phyloP scores from a whole-genome alignment of 805 yeast genomes.

The Ogataea ganodermae region DNA sequence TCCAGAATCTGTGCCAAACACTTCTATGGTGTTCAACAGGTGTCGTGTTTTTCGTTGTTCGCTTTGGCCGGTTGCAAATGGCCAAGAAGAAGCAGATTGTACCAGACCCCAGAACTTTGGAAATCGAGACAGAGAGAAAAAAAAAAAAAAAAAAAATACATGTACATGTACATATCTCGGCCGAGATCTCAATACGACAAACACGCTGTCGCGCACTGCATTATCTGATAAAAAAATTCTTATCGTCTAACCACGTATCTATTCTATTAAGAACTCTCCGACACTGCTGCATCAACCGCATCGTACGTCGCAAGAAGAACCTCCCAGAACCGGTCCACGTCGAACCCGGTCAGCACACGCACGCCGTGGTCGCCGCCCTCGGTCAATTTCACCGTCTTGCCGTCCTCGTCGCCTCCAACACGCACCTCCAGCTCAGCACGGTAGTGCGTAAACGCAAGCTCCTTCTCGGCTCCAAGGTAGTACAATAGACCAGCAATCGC shows the following conservation, averaged over 20 bases:
- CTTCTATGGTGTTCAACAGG: not conserved
- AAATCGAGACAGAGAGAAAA: not conserved
- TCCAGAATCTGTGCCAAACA: no score
- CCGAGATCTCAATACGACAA: slow-evolving; percentile 3
- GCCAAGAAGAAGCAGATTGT: no score
- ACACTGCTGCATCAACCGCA: slow-evolving; percentile 34
- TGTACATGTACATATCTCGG: not conserved
- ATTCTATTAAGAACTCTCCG: not conserved
- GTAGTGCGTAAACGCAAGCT: slow-evolving; percentile 25
- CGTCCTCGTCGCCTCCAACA: slow-evolving; percentile 33
- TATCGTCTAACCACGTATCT: not conserved
- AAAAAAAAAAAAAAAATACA: not conserved
- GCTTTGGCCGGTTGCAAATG: no score
- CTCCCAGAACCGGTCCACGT: slow-evolving; percentile 49
- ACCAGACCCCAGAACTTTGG: no score
- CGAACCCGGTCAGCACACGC: slow-evolving; percentile 41
- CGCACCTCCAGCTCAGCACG: slow-evolving; percentile 21
- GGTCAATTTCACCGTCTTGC: slow-evolving; percentile 24
- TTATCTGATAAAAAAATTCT: slow-evolving; percentile 1
- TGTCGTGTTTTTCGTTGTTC: no score
- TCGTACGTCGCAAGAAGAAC: slow-evolving; percentile 41
- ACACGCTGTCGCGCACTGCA: not conserved
- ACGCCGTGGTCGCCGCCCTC: slow-evolving; percentile 34
- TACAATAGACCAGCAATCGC: slow-evolving; percentile 63
- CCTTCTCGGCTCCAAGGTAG: slow-evolving; percentile 32